Evolutionary conservation across 2,329 filamentous ascomycete species (phyloP).

Genomic region (Colletotrichum lupini): DNA sequence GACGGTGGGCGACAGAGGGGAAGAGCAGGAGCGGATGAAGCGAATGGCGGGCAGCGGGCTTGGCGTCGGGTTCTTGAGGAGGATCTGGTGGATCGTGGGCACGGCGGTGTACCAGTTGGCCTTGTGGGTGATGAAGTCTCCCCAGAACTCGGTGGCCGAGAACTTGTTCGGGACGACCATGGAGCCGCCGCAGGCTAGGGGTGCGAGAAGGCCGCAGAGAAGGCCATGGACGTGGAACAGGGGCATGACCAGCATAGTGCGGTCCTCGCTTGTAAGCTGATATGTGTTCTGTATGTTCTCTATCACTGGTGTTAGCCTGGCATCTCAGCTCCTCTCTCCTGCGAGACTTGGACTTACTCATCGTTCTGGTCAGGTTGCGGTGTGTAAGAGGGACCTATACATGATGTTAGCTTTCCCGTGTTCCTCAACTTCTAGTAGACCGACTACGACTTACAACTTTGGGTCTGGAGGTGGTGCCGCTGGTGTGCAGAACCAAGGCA

Average conservation of each 20-base stretch:
- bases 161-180: slow-evolving; percentile 83
- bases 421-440: not conserved
- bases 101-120: slow-evolving; percentile 95
- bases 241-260: slow-evolving; percentile 90
- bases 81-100: slow-evolving; percentile 92
- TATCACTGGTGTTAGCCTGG: slow-evolving; percentile 41
- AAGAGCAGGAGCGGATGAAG: slow-evolving; percentile 90
- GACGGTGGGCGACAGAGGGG: slow-evolving; percentile 82
- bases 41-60: slow-evolving; percentile 77
- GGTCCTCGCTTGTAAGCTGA: slow-evolving; percentile 74
- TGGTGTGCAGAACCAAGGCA: slow-evolving; percentile 84
- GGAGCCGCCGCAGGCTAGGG: slow-evolving; percentile 79
- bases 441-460: slow-evolving; percentile 72
- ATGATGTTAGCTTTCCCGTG: slow-evolving; percentile 27
- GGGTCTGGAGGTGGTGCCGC: slow-evolving; percentile 84
- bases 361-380: slow-evolving; percentile 82
- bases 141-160: slow-evolving; percentile 86
- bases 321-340: slow-evolving; percentile 5
- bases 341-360: slow-evolving; percentile 63
- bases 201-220: slow-evolving; percentile 83
- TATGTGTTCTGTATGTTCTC: slow-evolving; percentile 85
- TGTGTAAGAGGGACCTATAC: slow-evolving; percentile 80
- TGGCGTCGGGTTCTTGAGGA: slow-evolving; percentile 79
- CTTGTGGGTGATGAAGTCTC: slow-evolving; percentile 76
- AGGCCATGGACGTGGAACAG: slow-evolving; percentile 93